Evolutionary conservation across 768 basidiomycete genomes (phyloP).

Genomic region (Suillus fuscotomentosus): DNA sequence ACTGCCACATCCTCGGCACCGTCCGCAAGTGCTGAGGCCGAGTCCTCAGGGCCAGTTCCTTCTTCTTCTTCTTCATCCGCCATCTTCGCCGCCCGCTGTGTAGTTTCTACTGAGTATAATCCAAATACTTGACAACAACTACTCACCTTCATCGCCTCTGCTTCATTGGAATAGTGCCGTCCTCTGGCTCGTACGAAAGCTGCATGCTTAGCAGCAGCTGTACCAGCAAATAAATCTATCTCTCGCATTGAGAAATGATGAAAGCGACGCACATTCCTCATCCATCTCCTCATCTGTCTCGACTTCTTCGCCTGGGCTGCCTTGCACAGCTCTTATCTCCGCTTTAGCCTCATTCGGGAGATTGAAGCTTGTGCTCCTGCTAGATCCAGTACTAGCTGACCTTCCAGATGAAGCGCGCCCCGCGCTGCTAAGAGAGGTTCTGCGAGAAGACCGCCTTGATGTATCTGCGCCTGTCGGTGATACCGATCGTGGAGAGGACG

Average conservation of each 20-base stretch:
- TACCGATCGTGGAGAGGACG: constrained; percentile 40
- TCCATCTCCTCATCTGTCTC: constrained; percentile 85
- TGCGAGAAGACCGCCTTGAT: constrained; percentile 69
- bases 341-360: constrained; percentile 68
- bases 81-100: constrained; percentile 61
- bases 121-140: neutral
- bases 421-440: constrained; percentile 69
- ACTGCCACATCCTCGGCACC: constrained; percentile 4
- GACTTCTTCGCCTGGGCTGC: constrained; percentile 47
- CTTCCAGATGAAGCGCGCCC: constrained; percentile 54
- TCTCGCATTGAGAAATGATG: neutral
- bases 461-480: constrained; percentile 62
- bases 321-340: constrained; percentile 48
- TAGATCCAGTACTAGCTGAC: constrained; percentile 62
- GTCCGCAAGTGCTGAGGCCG: constrained; percentile 3
- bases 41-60: constrained; percentile 21
- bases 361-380: constrained; percentile 83
- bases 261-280: constrained; percentile 66
- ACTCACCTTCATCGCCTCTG: constrained; percentile 87
- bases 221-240: constrained; percentile 1
- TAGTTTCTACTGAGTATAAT: constrained; percentile 2
- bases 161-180: constrained; percentile 88
- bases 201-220: constrained; percentile 81
- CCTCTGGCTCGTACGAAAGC: constrained; percentile 79
- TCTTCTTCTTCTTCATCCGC: constrained; percentile 48